These are phyloP conservation scores for Paraphaeosphaeria sporulosa DNA, from an alignment of 2,329 filamentous ascomycete species.

Conservation along the genomic window DNA sequence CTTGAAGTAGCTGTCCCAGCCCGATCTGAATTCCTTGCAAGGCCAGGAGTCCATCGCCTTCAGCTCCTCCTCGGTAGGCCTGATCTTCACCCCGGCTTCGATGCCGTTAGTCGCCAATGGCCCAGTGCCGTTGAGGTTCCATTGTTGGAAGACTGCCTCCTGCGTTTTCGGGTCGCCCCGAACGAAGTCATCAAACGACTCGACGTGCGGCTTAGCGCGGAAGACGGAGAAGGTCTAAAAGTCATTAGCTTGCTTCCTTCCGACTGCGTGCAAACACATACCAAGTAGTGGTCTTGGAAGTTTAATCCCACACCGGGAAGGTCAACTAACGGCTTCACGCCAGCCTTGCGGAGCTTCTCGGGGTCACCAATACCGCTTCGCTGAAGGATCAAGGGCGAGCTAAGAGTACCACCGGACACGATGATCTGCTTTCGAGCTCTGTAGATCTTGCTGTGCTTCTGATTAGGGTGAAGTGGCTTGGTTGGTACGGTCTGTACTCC, in stretches of 20 bases:
- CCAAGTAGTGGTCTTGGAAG: conserved; percentile 75
- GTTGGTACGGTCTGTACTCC: conserved; percentile 74
- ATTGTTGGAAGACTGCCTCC: conserved; percentile 77
- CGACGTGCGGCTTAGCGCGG: conserved; percentile 75
- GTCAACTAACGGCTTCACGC: conserved; percentile 73
- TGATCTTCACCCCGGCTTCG: conserved; percentile 80
- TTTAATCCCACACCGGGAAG: conserved; percentile 77
- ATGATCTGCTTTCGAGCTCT: conserved; percentile 77
- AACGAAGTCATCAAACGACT: conserved; percentile 82
- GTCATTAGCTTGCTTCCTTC: conserved; percentile 5
- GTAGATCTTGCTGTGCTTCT: conserved; percentile 65
- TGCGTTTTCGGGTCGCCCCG: conserved; percentile 77
- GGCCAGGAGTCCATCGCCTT: conserved; percentile 75
- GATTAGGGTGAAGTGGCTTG: conserved; percentile 69
- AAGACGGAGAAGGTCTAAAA: conserved; percentile 69
- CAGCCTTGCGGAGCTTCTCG: conserved; percentile 72
- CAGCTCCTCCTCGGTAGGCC: conserved; percentile 73
- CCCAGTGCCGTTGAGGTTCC: conserved; percentile 80
- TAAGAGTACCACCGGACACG: conserved; percentile 75
- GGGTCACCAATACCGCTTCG: conserved; percentile 77
- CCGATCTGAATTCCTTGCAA: conserved; percentile 74
- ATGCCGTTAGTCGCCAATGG: conserved; percentile 81
- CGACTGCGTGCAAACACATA: conserved; percentile 6
- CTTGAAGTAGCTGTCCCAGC: conserved; percentile 85
- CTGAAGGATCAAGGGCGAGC: conserved; percentile 77